Conservation (phyloP, 2,329 filamentous ascomycete genomes). For the Annulohypoxylon truncatum region DNA sequence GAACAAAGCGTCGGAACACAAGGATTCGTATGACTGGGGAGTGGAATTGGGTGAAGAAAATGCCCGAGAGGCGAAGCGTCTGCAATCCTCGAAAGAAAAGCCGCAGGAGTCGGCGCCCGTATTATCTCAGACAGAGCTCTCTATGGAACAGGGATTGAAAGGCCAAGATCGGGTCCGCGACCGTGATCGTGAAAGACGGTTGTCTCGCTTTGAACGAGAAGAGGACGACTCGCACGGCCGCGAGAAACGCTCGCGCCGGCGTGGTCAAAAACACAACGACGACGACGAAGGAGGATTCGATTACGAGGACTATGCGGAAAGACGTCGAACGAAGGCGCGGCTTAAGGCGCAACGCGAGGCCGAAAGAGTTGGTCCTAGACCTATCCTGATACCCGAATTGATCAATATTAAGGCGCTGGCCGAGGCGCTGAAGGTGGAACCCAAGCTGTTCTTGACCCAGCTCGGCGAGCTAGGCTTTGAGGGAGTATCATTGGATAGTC, state of each 20-base stretch:
- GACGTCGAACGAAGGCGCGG: conserved; percentile 55
- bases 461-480: conserved; percentile 91
- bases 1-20: background rate
- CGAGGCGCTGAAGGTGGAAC: conserved; percentile 75
- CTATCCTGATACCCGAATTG: conserved; percentile 86
- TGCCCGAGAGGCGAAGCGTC: background rate
- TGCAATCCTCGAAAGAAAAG: background rate
- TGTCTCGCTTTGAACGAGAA: conserved; percentile 20
- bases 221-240: conserved; percentile 9
- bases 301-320: conserved; percentile 56
- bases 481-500: conserved; percentile 81
- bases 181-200: conserved; percentile 14
- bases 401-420: conserved; percentile 90
- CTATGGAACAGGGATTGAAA: background rate
- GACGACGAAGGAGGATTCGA: conserved; percentile 45
- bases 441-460: conserved; percentile 77
- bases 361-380: conserved; percentile 58
- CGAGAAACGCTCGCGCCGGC: conserved; percentile 33
- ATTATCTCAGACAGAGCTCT: background rate
- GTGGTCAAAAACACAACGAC: conserved; percentile 39
- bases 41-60: conserved; percentile 29
- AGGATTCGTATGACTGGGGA: conserved; percentile 31
- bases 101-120: background rate
- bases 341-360: conserved; percentile 55
- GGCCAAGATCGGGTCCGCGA: conserved; percentile 2